These are phyloP conservation scores for Cavenderia fasciculata DNA, from an alignment of 78 protist species.

Conservation along the genomic window DNA sequence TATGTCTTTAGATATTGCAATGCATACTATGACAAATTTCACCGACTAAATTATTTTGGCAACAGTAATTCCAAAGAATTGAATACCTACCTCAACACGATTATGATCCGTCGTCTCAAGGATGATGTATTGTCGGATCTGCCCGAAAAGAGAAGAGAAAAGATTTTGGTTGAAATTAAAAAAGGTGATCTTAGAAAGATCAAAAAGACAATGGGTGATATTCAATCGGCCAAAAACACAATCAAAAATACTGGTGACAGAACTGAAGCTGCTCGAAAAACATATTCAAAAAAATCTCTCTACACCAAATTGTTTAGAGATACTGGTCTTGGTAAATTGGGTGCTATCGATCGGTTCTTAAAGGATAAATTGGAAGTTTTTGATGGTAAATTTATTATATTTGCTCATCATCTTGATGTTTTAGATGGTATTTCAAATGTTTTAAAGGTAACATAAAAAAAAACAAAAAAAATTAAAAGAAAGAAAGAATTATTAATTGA, in stretches of 20 bases:
- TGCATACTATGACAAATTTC: constrained; percentile 10
- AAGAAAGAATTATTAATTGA: no score
- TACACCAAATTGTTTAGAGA: constrained; percentile 59
- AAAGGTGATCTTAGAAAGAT: constrained; percentile 19
- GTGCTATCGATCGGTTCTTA: constrained; percentile 9
- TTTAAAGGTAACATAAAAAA: no score
- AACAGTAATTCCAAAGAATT: constrained; percentile 84
- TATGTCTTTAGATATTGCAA: constrained; percentile 83
- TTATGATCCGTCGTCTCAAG: constrained; percentile 90
- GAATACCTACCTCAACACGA: constrained; percentile 42
- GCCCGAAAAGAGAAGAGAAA: constrained; percentile 89
- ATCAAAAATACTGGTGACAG: not conserved
- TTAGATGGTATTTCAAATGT: constrained; percentile 61
- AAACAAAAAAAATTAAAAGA: no score
- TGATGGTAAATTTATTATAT: constrained; percentile 49
- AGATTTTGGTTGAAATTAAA: constrained; percentile 31
- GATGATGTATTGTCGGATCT: constrained; percentile 87
- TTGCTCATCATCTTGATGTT: constrained; percentile 78
- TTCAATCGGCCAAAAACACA: not conserved
- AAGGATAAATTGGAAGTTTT: constrained; percentile 30
- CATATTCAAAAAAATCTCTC: not conserved
- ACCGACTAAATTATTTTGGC: constrained; percentile 72
- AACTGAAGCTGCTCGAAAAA: not conserved
- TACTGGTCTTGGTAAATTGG: constrained; percentile 70
- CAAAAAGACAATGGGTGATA: not conserved